A percentile compares a stretch with the other conserved stretches of the same genome.
Evolutionary conservation across 1,284 basidiomycete genomes (phyloP).

Genomic region (Ganoderma sp.): DNA sequence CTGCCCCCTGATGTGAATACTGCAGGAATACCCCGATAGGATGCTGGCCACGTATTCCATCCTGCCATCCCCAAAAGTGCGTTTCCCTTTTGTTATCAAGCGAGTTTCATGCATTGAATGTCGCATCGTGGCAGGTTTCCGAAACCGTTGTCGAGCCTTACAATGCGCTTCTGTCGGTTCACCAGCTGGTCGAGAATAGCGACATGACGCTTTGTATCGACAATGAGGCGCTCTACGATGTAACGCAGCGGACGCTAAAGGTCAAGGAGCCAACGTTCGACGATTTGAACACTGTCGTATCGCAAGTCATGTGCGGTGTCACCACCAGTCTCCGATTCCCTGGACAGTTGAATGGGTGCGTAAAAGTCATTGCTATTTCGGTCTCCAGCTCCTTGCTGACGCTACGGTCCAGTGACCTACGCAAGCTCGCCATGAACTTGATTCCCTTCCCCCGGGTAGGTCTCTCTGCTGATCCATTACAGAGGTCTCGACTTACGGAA

Average conservation of each 20-base stretch:
- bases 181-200: conserved; percentile 91
- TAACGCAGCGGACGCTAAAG: conserved; percentile 79
- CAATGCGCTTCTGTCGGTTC: conserved; percentile 88
- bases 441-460: conserved; percentile 89
- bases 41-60: conserved; percentile 96
- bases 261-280: conserved; percentile 73
- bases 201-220: conserved; percentile 92
- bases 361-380: conserved; percentile 26
- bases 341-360: conserved; percentile 87
- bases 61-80: conserved; percentile 86
- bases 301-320: conserved; percentile 89
- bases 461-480: conserved; percentile 14
- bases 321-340: conserved; percentile 93
- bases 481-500: not conserved
- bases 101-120: not conserved
- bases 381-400: not conserved
- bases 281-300: conserved; percentile 81
- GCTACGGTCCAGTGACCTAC: conserved; percentile 71
- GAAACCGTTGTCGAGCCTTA: conserved; percentile 98
- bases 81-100: conserved; percentile 24
- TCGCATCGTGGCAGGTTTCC: conserved; percentile 63
- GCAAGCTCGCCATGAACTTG: conserved; percentile 93
- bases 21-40: conserved; percentile 86
- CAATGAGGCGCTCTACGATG: conserved; percentile 94
- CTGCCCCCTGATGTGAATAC: conserved; percentile 43